These are phyloP conservation scores for Solanum lycopersicoides DNA, from an alignment of 257 asterid species.

Conservation along the genomic window DNA sequence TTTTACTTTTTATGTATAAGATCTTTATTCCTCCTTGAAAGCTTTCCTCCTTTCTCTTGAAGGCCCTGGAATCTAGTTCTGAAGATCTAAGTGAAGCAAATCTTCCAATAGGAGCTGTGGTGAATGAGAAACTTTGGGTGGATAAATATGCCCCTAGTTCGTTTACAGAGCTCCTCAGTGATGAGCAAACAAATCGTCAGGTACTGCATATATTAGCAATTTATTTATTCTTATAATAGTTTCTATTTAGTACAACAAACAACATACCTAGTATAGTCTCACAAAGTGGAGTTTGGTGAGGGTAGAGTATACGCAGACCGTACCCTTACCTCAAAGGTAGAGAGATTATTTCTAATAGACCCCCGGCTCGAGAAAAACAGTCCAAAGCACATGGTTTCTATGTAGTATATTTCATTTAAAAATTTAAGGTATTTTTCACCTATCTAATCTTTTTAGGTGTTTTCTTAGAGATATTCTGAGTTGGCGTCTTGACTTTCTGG, in stretches of 20 bases:
- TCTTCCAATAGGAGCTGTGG: slow-evolving; percentile 28
- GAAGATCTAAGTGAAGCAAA: slow-evolving; percentile 32
- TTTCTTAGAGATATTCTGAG: not conserved
- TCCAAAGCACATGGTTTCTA: not conserved
- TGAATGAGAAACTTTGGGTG: slow-evolving; percentile 83
- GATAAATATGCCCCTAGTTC: slow-evolving; percentile 94
- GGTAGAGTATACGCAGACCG: not conserved
- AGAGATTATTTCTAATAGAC: not conserved
- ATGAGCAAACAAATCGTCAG: slow-evolving; percentile 96
- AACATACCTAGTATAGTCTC: not conserved
- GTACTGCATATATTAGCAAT: slow-evolving; percentile 19
- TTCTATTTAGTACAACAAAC: not conserved
- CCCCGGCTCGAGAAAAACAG: not conserved
- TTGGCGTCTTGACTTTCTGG: not conserved
- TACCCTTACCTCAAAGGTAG: not conserved
- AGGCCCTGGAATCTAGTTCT: slow-evolving; percentile 75
- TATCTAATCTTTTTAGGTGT: not conserved
- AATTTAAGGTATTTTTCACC: not conserved
- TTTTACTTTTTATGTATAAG: not conserved
- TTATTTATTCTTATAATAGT: slow-evolving; percentile 1
- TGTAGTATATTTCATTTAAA: not conserved
- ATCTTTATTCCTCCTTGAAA: not conserved
- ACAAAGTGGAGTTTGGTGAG: not conserved
- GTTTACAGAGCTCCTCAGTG: slow-evolving; percentile 96
- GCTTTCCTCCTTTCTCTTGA: slow-evolving; percentile 7